Evolutionary conservation across 2,329 filamentous ascomycete genomes (phyloP).

Genomic region (Pezicula neosporulosa): DNA sequence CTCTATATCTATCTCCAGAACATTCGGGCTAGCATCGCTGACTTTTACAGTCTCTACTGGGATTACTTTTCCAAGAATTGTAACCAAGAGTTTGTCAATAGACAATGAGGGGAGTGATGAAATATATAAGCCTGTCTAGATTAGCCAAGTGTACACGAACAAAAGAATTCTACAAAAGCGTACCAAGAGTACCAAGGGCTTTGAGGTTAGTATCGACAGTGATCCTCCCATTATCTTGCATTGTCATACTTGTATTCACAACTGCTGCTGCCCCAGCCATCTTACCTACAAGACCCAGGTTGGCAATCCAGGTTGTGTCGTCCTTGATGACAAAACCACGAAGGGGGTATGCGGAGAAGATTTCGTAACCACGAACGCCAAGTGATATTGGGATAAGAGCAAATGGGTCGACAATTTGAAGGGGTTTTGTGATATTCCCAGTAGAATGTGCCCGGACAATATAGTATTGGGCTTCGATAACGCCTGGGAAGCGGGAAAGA

Average conservation of each 20-base stretch:
- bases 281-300: constrained; percentile 77
- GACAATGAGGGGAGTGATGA: constrained; percentile 53
- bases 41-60: constrained; percentile 62
- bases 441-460: constrained; percentile 70
- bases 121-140: constrained; percentile 65
- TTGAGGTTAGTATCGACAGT: constrained; percentile 69
- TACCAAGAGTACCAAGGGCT: constrained; percentile 72
- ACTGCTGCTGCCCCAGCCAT: constrained; percentile 87
- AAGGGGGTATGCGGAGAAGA: constrained; percentile 72
- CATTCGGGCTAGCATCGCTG: constrained; percentile 45
- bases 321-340: constrained; percentile 45
- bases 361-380: constrained; percentile 69
- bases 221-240: constrained; percentile 58
- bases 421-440: constrained; percentile 55
- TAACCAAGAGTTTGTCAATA: constrained; percentile 49
- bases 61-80: constrained; percentile 69
- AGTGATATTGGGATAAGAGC: constrained; percentile 62
- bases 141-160: constrained; percentile 5
- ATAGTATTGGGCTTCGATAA: constrained; percentile 55
- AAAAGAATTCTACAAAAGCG: constrained; percentile 19
- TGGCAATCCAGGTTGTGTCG: constrained; percentile 52
- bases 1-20: constrained; percentile 76
- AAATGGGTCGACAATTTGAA: constrained; percentile 38
- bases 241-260: constrained; percentile 54
- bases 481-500: constrained; percentile 70